Percentiles rank a stretch among this genome's conserved stretches.
These are phyloP conservation scores for Apiotrichum sp. DNA, from an alignment of 1,284 basidiomycete species.

Conservation along the genomic window DNA sequence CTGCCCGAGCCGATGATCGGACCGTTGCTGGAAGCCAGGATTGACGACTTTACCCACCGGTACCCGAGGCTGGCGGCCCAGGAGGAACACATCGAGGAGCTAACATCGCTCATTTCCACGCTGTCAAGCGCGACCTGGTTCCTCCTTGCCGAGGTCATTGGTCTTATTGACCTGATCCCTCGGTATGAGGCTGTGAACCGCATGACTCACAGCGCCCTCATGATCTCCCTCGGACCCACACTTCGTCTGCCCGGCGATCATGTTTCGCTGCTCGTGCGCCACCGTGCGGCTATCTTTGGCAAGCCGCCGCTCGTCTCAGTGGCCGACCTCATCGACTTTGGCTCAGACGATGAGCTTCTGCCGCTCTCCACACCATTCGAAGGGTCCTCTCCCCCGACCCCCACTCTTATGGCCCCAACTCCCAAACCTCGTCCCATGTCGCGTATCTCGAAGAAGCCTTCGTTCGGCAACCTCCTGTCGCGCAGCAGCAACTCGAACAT, in stretches of 20 bases:
- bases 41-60: constrained; percentile 53
- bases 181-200: constrained; percentile 31
- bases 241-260: constrained; percentile 35
- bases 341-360: constrained; percentile 23
- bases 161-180: constrained; percentile 40
- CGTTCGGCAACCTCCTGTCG: constrained; percentile 21
- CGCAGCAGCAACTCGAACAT: constrained; percentile 7
- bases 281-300: constrained; percentile 28
- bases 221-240: constrained; percentile 41
- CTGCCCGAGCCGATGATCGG: constrained; percentile 76
- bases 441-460: constrained; percentile 23
- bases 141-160: constrained; percentile 44
- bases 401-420: background rate
- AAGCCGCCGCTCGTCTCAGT: constrained; percentile 28
- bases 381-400: background rate
- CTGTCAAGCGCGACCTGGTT: constrained; percentile 45
- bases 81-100: constrained; percentile 15
- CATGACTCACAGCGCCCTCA: constrained; percentile 43
- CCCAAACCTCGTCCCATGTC: constrained; percentile 20
- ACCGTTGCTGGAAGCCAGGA: constrained; percentile 58
- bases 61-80: background rate
- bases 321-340: constrained; percentile 35
- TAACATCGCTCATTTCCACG: constrained; percentile 24
- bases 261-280: constrained; percentile 30
- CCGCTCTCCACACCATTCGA: constrained; percentile 16